Evolutionary conservation across 805 yeast genomes (phyloP).

Genomic region (Metschnikowia koreensis): DNA sequence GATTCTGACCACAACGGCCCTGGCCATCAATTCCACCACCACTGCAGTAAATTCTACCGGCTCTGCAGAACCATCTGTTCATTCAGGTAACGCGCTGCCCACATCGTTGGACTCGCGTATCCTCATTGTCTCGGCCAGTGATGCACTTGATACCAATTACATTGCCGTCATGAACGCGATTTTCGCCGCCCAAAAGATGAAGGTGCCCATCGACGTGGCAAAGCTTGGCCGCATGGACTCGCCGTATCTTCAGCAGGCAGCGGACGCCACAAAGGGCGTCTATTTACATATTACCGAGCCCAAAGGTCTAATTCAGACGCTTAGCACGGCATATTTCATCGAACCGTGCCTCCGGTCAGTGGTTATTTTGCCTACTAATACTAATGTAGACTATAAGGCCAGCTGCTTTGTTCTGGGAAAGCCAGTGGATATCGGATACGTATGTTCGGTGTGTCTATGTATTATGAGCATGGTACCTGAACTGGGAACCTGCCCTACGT

Average conservation of each 20-base stretch:
- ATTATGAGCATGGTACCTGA: conserved; percentile 69
- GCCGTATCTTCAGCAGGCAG: conserved; percentile 90
- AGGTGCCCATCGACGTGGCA: conserved; percentile 86
- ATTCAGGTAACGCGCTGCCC: conserved; percentile 12
- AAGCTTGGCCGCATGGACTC: conserved; percentile 64
- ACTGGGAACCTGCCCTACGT: conserved; percentile 75
- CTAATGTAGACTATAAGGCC: conserved; percentile 89
- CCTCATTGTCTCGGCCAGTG: conserved; percentile 65
- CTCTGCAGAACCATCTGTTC: conserved; percentile 10
- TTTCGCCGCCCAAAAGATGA: conserved; percentile 92
- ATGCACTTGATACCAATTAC: conserved; percentile 71
- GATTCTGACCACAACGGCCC: conserved; percentile 44
- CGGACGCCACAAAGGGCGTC: conserved; percentile 91
- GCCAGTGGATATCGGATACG: conserved; percentile 89
- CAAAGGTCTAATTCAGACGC: conserved; percentile 76
- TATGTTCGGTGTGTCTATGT: conserved; percentile 92
- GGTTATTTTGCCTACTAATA: conserved; percentile 76
- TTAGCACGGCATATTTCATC: conserved; percentile 76
- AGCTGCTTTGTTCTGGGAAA: conserved; percentile 90
- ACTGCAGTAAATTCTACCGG: conserved; percentile 19
- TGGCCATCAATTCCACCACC: conserved; percentile 42
- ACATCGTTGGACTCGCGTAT: conserved; percentile 37
- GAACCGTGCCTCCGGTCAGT: conserved; percentile 82
- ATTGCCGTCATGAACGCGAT: conserved; percentile 94
- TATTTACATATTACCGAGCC: conserved; percentile 70